Conservation (phyloP, 768 basidiomycete species). For the Pulveroboletus sp. region DNA sequence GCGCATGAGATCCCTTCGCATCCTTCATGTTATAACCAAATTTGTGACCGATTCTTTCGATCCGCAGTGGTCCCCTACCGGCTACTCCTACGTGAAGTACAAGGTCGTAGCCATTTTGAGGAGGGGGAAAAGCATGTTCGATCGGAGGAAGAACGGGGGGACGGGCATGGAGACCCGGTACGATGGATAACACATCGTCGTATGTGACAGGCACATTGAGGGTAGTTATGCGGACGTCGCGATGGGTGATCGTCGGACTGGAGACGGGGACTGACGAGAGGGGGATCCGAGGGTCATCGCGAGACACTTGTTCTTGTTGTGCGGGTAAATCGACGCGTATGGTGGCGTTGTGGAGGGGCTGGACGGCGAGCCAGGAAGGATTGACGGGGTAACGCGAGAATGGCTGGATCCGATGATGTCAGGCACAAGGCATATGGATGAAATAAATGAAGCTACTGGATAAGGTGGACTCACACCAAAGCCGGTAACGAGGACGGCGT, state of each 20-base stretch:
- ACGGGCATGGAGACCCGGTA: conserved; percentile 56
- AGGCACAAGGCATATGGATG: conserved; percentile 16
- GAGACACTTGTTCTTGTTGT: conserved; percentile 19
- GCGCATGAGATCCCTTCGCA: conserved; percentile 53
- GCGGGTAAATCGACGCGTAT: conserved; percentile 43
- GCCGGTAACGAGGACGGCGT: conserved; percentile 47
- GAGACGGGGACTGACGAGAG: neutral
- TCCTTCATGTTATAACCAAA: conserved; percentile 68
- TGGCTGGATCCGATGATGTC: conserved; percentile 39
- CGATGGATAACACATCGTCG: conserved; percentile 48
- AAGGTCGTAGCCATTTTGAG: conserved; percentile 57
- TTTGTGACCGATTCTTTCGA: conserved; percentile 67
- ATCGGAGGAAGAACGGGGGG: conserved; percentile 49
- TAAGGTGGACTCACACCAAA: conserved; percentile 46
- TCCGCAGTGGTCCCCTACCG: conserved; percentile 55
- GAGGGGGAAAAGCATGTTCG: conserved; percentile 36
- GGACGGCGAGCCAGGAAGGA: conserved; percentile 70
- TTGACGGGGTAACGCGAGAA: conserved; percentile 54
- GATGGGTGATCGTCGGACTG: conserved; percentile 18
- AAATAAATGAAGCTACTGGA: conserved; percentile 21
- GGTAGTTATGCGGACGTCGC: conserved; percentile 56
- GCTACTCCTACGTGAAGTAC: conserved; percentile 70
- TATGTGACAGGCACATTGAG: conserved; percentile 59
- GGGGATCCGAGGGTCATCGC: conserved; percentile 14
- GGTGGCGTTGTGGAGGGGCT: conserved; percentile 54